phyloP scores from a whole-genome alignment of 768 basidiomycete species.

The Rhizopogon vesiculosus region DNA sequence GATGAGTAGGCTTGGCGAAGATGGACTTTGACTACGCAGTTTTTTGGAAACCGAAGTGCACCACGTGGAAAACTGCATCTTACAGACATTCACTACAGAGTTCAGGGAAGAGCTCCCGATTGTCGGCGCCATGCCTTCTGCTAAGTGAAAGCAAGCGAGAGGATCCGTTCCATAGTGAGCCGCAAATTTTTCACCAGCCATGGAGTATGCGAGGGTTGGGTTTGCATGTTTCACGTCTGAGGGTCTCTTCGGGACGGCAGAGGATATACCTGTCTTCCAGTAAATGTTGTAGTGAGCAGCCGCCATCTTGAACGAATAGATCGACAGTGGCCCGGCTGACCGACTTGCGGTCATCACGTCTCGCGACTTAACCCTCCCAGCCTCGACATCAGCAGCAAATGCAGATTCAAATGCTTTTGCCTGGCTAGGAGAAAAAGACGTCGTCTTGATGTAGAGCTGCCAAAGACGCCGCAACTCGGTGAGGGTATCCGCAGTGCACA shows the following conservation, averaged over 20 bases:
- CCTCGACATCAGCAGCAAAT: conserved; percentile 18
- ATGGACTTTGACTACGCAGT: conserved; percentile 2
- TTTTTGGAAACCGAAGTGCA: conserved; percentile 16
- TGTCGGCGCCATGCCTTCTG: conserved; percentile 16
- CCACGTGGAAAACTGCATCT: conserved; percentile 22
- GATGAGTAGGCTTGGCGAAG: conserved; percentile 7
- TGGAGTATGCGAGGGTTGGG: conserved; percentile 26
- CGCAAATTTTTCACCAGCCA: conserved; percentile 14
- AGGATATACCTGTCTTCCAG: conserved; percentile 21
- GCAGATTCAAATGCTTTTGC: conserved; percentile 10
- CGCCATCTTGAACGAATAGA: conserved; percentile 3
- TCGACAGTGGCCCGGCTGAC: conserved; percentile 22
- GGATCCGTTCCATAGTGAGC: conserved; percentile 28
- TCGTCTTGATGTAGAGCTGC: conserved; percentile 11
- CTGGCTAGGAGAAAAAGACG: conserved; percentile 7
- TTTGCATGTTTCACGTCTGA: conserved; percentile 17
- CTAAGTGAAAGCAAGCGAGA: conserved; percentile 26
- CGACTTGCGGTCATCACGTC: conserved; percentile 13
- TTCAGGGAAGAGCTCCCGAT: background rate
- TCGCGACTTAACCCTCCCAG: background rate
- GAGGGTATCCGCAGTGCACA: conserved; percentile 21
- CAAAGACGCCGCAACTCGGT: conserved; percentile 17
- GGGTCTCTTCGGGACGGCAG: conserved; percentile 14
- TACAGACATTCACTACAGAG: background rate
- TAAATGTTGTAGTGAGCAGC: conserved; percentile 19